phyloP scores from a whole-genome alignment of 176 grass and related monocot genomes.

The Melocanna baccifera region DNA sequence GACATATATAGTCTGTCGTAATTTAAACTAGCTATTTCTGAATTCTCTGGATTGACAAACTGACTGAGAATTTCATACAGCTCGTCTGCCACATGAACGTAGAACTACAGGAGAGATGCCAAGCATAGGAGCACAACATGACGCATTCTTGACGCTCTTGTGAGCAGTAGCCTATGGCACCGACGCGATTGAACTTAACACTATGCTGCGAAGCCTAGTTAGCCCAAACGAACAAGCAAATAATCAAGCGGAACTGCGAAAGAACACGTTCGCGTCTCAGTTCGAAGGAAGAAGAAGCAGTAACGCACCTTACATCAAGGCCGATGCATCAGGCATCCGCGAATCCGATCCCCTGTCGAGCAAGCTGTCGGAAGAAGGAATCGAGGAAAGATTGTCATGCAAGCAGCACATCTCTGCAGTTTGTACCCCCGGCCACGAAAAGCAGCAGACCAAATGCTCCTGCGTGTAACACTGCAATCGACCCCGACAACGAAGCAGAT shows the following conservation, averaged over 20 bases:
- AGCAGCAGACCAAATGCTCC: neutral
- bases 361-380: neutral
- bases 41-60: neutral
- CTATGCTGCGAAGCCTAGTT: neutral
- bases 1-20: neutral
- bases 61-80: neutral
- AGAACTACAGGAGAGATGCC: neutral
- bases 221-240: neutral
- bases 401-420: neutral
- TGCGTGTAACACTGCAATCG: neutral
- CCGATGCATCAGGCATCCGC: neutral
- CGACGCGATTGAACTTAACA: neutral
- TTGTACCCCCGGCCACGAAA: constrained; percentile 26
- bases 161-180: neutral
- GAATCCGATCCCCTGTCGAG: neutral
- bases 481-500: neutral
- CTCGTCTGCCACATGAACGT: neutral
- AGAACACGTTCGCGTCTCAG: neutral
- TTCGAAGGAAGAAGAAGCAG: neutral
- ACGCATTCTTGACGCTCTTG: neutral
- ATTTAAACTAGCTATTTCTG: neutral
- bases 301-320: neutral
- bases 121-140: neutral
- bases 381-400: neutral
- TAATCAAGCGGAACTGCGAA: neutral